Evolutionary conservation across 768 basidiomycete genomes (phyloP).

Genomic region (Pisolithus marmoratus): DNA sequence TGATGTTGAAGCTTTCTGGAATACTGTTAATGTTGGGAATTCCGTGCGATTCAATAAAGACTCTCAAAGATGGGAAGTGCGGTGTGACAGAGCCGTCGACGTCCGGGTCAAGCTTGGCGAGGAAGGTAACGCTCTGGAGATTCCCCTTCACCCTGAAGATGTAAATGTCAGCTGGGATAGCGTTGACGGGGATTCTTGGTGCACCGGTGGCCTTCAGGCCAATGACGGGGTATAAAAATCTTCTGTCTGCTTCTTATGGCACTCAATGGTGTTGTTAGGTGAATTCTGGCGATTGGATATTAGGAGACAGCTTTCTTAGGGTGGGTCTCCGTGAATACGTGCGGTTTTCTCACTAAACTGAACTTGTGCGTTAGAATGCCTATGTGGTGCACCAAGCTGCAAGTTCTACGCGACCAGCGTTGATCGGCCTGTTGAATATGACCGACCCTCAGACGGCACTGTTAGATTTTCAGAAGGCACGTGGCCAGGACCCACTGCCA

Average conservation of each 20-base stretch:
- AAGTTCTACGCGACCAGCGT: slow-evolving; percentile 34
- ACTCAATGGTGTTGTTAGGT: slow-evolving; percentile 26
- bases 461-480: slow-evolving; percentile 33
- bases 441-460: slow-evolving; percentile 36
- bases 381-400: slow-evolving; percentile 45
- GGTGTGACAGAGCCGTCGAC: slow-evolving; percentile 42
- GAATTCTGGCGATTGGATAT: slow-evolving; percentile 55
- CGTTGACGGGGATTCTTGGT: slow-evolving; percentile 39
- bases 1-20: slow-evolving; percentile 52
- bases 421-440: slow-evolving; percentile 40
- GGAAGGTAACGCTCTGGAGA: slow-evolving; percentile 29
- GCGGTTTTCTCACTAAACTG: slow-evolving; percentile 1
- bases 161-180: slow-evolving; percentile 39
- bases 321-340: slow-evolving; percentile 24
- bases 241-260: neutral
- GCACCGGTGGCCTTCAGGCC: slow-evolving; percentile 51
- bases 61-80: slow-evolving; percentile 42
- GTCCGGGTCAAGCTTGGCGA: slow-evolving; percentile 43
- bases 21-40: slow-evolving; percentile 36
- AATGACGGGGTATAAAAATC: slow-evolving; percentile 38
- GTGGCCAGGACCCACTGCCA: slow-evolving; percentile 38
- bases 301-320: slow-evolving; percentile 54
- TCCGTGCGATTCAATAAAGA: slow-evolving; percentile 31
- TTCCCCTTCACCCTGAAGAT: slow-evolving; percentile 45
- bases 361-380: slow-evolving; percentile 38